Conservation (phyloP, 345 rosid species). For the Nephelium lappaceum region DNA sequence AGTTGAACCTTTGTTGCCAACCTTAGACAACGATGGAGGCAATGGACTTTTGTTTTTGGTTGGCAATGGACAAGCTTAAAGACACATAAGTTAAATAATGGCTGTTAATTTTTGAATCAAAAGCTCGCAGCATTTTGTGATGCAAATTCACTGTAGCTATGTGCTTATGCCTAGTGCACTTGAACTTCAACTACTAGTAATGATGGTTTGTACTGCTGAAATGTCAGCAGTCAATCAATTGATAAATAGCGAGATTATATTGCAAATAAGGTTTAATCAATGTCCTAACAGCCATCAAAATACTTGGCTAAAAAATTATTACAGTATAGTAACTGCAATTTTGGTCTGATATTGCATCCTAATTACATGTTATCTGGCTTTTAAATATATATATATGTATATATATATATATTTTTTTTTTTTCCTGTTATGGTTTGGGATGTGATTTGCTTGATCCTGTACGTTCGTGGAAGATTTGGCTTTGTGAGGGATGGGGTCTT, state of each 20-base stretch:
- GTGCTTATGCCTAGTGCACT: neutral
- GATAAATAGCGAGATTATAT: neutral
- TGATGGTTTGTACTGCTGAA: neutral
- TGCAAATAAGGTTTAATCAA: neutral
- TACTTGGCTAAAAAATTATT: neutral
- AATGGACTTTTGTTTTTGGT: neutral
- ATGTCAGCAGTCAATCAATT: neutral
- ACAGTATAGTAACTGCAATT: neutral
- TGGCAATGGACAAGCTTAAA: constrained; percentile 5
- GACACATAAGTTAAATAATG: neutral
- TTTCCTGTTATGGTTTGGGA: neutral
- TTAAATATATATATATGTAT: neutral
- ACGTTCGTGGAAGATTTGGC: neutral
- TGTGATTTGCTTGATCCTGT: neutral
- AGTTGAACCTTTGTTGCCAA: constrained; percentile 1
- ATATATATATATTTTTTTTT: neutral
- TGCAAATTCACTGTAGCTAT: neutral
- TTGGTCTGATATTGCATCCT: neutral
- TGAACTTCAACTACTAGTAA: neutral
- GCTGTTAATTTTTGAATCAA: neutral
- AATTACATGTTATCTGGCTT: neutral
- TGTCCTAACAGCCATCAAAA: neutral
- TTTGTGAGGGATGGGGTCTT: neutral
- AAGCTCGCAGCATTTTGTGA: neutral
- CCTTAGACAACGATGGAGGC: neutral